Percentiles rank a stretch among this genome's conserved stretches.
Conservation (phyloP, 2,329 filamentous ascomycete genomes). For the Ceratocystis eucalypticola region DNA sequence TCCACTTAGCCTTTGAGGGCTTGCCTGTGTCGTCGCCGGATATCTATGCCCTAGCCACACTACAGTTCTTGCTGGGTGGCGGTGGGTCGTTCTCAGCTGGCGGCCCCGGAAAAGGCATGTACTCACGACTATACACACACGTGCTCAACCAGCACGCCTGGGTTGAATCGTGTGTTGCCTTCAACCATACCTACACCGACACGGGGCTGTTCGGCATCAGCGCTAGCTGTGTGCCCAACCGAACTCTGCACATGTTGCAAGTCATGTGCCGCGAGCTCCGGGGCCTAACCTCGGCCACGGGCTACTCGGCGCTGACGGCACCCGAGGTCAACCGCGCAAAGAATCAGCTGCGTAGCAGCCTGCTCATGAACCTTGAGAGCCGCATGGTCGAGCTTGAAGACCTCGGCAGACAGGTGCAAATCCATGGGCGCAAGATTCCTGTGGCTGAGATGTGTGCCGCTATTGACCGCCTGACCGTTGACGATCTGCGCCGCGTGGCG, state of each 20-base stretch:
- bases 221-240: slow-evolving; percentile 66
- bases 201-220: slow-evolving; percentile 91
- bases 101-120: slow-evolving; percentile 97
- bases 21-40: slow-evolving; percentile 80
- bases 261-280: slow-evolving; percentile 88
- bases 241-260: slow-evolving; percentile 74
- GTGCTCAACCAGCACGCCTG: slow-evolving; percentile 95
- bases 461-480: slow-evolving; percentile 69
- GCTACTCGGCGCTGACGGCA: slow-evolving; percentile 56
- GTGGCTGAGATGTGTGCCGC: slow-evolving; percentile 83
- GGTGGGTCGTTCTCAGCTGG: slow-evolving; percentile 94
- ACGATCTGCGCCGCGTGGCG: slow-evolving; percentile 73
- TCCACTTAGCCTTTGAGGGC: slow-evolving; percentile 91
- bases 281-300: slow-evolving; percentile 59
- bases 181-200: slow-evolving; percentile 96
- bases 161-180: slow-evolving; percentile 90
- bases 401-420: slow-evolving; percentile 84
- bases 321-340: slow-evolving; percentile 83
- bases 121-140: slow-evolving; percentile 92
- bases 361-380: slow-evolving; percentile 95
- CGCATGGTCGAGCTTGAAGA: slow-evolving; percentile 97
- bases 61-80: slow-evolving; percentile 90
- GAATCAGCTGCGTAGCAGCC: slow-evolving; percentile 79
- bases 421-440: slow-evolving; percentile 85
- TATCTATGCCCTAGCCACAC: slow-evolving; percentile 88